Evolutionary conservation across 768 basidiomycete genomes (phyloP), one percentile per base, ranked within the genome.

Genomic region (Calocera cornea): DNA sequence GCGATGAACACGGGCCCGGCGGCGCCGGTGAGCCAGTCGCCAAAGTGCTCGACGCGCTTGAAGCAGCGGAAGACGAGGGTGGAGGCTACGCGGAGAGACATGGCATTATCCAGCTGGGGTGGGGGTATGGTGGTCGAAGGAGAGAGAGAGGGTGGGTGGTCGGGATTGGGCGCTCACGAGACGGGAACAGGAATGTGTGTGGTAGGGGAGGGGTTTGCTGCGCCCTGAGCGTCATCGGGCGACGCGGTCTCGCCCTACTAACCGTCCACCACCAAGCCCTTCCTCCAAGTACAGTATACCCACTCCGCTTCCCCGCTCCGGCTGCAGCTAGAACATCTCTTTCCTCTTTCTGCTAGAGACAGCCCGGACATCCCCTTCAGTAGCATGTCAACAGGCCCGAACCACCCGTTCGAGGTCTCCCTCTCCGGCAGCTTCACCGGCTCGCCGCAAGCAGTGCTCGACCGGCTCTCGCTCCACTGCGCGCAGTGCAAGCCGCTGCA

Each of bases 1-100:
- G 78, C 82, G 41, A 98, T 85, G 74, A 98, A 98, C 73, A 88
- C 84, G 0, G 94, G 95, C 0, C 95, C 95, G 34, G 91, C 94
- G 65, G 90, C 88, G 65, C 94, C 92, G 0, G 92, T 97, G 41
- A 95, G 72, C 71, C 82, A 79, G 75, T 97, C 92, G 3, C 84
- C 95, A 64, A 79, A 76, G 65, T 85, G 78, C 78, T 97, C 94
- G 14, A 95, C 74, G 16, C 75, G 76, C 74, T 80, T 85, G 78
- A 86, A 87, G 73, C 87, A 87, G 34, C 80, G 78, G 70, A 86
- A 87, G 69, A 83, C 82, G 31, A 74, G 69, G 0, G 68, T 64
- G 22, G 75, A 75, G 65, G 67, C 68, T 16, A 68, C 50, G 27
- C 73, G 69, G 24, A 76, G 69, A 16, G 71, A 36, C 3, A 41